Conservation (phyloP, 345 rosid species). For the Camelina hispida region DNA sequence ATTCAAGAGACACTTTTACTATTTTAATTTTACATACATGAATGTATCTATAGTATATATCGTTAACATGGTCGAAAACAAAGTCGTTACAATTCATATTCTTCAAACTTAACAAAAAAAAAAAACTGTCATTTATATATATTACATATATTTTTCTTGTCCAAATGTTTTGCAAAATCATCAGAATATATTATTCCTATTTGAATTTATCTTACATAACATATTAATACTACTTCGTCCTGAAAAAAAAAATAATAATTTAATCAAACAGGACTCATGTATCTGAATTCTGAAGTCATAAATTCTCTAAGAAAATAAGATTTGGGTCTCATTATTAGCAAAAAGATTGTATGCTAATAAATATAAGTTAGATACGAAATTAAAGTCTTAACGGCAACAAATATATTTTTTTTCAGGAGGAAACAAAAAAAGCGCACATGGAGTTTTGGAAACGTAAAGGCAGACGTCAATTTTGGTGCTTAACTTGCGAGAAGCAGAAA, state of each 20-base stretch:
- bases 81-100: background rate
- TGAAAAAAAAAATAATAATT: too few species aligned
- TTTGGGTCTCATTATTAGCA: too few species aligned
- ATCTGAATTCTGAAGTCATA: background rate
- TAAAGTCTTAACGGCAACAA: slow-evolving; percentile 47
- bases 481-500: slow-evolving; percentile 49
- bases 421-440: slow-evolving; percentile 44
- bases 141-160: background rate
- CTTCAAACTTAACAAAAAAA: background rate
- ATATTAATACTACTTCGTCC: background rate
- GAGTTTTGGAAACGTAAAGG: slow-evolving; percentile 50
- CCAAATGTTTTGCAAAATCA: background rate
- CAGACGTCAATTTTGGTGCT: slow-evolving; percentile 41
- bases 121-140: background rate
- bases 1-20: background rate
- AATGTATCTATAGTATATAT: background rate
- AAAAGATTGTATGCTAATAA: background rate
- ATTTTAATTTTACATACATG: background rate
- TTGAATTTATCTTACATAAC: background rate
- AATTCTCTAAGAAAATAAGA: background rate
- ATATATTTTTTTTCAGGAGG: background rate
- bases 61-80: background rate
- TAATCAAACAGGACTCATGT: background rate
- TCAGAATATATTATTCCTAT: background rate
- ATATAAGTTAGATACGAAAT: slow-evolving; percentile 29